Base-by-base conservation (phyloP, 2,329 filamentous ascomycete species). In the Nannizzia gypsea region DNA sequence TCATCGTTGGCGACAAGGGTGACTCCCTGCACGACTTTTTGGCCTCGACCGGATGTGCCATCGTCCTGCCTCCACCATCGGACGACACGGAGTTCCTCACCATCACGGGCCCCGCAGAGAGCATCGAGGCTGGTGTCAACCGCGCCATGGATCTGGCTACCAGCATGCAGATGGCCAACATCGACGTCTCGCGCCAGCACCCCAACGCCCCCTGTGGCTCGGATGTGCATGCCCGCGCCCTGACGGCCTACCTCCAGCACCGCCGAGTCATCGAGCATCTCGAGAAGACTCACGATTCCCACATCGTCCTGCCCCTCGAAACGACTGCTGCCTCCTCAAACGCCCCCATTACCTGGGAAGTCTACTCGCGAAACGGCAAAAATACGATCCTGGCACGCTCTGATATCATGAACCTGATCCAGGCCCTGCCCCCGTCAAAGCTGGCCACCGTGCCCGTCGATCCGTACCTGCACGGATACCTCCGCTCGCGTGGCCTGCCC, bases 91-190 rank as follows among this genome's bases (percentile, higher is more conserved):
- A 96, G 67, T 84, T 84, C 46, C 82, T 97, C 54, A 92, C 89
- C 31, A 83, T 99, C 63, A 84, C 95, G 64, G 93, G 93, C 2
- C 90, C 87, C 17, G 76, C 84, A 6, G 83, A 88, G 63, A 83
- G 83, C 67, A 83, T 97, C 60, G 80, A 88, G 63, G 79, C 79
- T 64, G 93, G 88, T 68, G 78, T 90, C 54, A 87, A 95, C 70
- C 88, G 85, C 72, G 89, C 91, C 55, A 90, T 95, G 80, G 88
- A 95, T 66, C 80, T 96, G 59, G 91, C 92, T 55, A 88, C 88
- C 68, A 86, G 84, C 70, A 92, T 96, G 85, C 86, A 90, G 68
- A 88, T 86, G 78, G 84, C 87, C 42, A 88, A 85, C 70, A 84
- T 95, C 64, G 91, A 96, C 69, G 83, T 95, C 66, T 84, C 87